Evolutionary conservation across 805 yeast genomes (phyloP), one percentile per base, ranked within the genome.

Genomic region (Suhomyces sp.): DNA sequence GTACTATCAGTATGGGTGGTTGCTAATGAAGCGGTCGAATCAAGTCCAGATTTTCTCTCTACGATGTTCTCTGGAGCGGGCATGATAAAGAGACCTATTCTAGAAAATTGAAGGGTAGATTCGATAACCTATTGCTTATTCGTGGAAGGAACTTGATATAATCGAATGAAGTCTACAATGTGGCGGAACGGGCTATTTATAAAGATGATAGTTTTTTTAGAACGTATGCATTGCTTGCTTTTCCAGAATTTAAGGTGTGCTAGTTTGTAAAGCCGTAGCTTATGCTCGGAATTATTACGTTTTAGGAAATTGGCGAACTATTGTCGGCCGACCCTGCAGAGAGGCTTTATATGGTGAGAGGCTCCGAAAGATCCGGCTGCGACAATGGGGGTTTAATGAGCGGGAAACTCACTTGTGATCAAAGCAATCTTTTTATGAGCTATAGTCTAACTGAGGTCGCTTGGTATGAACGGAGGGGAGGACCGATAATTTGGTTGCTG

Each of bases 21-120:
- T 12, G 53, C 46, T 29, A 39, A 46, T 7, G 49, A 37, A 13
- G 43, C 37, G 6, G 44, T 9, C 8, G 44, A 37, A 21, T 46
- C 49, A 8, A 39, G 39, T 9, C 41, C 41, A 6, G 41, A 3
- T 5, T 37, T 10, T 8, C 35, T 31, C 22, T 17, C 41, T 37
- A 10, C 41, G 17, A 10, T 17, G 22, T 37, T 37, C 9, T 15
- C 41, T 8, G 41, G 41, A 37, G 41, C 24, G 10, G 47, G 29
- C 47, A 44, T 44, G 46, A 17, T 37, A 6, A 10, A 37, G 35
- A 6, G 6, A 31, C 15, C 35, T 31, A n/a, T 31, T 31, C 31
- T 27, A 25, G 10, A 10, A 25, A 13, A 25, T 25, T 10, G 24
- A 22, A 22, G 13, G 29, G 4, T 25, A 33, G 5, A n/a, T 33